Base-by-base conservation (phyloP, 345 rosid species). In the Crucihimalaya himalaica region DNA sequence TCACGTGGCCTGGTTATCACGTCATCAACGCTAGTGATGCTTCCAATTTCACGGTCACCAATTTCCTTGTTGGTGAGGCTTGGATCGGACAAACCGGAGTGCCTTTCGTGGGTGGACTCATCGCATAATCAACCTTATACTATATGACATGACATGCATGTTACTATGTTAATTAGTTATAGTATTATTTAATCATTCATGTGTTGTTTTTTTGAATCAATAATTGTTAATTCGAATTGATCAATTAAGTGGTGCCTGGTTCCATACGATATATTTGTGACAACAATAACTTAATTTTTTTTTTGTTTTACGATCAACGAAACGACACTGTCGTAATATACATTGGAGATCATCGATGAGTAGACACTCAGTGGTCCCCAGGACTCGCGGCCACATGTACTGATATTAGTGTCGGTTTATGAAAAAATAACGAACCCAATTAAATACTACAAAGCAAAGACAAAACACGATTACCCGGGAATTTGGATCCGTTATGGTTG, bases 1-100 rank as follows among this genome's bases (percentile, higher is more conserved):
- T 94, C 15, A 80, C 83, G 1, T 94, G 98, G 97, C 77, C 85
- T 0, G 95, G 96, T 66, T 94, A 81, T 78, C 93, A 82, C 18
- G 20, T 81, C 28, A 89, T 91, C 13, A 80, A 82, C 18, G 74
- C 87, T 4, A 74, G 83, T 5, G 95, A 91, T 14, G 98, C 96
- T 5, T 83, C 85, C 1, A 87, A 84, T 75, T 89, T 88, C 74
- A 91, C 97, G 0, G 91, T 86, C 20, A 67, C 84, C 8, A 74
- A 62, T 62, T 89, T 91, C 75, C 63, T 94, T 57, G 19, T 81
- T 13, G 97, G 97, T 12, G 88, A 89, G 27, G 80, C 37, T 5
- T 89, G 96, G 97, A 52, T 91, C 53, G 89, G 85, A 6, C 61
- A 72, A 34, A 86, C 92, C 5, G 97, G 88, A 31, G 88, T 87